Percentiles rank a stretch among this genome's conserved stretches.
These are phyloP conservation scores for Mycena leptocephala DNA, from an alignment of 768 basidiomycete species.

Conservation along the genomic window DNA sequence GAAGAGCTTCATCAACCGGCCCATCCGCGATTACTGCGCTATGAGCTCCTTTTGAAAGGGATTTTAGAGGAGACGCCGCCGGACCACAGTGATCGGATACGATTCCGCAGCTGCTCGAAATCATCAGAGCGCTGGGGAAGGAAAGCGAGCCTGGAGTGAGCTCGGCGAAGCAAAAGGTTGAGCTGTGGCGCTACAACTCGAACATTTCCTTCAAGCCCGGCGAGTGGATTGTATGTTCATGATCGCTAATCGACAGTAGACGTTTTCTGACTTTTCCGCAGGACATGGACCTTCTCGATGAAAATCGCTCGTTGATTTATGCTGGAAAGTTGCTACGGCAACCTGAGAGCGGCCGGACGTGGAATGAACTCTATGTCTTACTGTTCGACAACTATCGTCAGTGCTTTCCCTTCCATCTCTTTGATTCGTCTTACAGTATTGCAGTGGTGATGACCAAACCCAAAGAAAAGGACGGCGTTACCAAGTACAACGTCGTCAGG, in stretches of 20 bases:
- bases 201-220: slow-evolving; percentile 87
- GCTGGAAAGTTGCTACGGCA: slow-evolving; percentile 89
- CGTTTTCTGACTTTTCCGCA: slow-evolving; percentile 34
- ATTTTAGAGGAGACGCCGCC: slow-evolving; percentile 84
- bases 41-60: slow-evolving; percentile 86
- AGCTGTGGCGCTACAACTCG: slow-evolving; percentile 89
- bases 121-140: slow-evolving; percentile 90
- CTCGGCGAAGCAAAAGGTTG: slow-evolving; percentile 90
- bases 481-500: slow-evolving; percentile 86
- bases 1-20: slow-evolving; percentile 94
- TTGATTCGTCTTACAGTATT: slow-evolving; percentile 6
- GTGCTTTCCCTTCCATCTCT: slow-evolving; percentile 45
- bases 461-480: slow-evolving; percentile 83
- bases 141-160: slow-evolving; percentile 91
- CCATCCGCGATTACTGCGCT: slow-evolving; percentile 91
- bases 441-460: slow-evolving; percentile 92
- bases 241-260: neutral
- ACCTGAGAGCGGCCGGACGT: slow-evolving; percentile 90
- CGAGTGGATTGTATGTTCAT: slow-evolving; percentile 70
- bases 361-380: slow-evolving; percentile 91
- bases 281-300: slow-evolving; percentile 93
- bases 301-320: slow-evolving; percentile 87
- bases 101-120: slow-evolving; percentile 89
- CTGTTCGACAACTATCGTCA: slow-evolving; percentile 96
- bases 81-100: slow-evolving; percentile 86